Evolutionary conservation across 2,329 filamentous ascomycete genomes (phyloP).

Genomic region (Aureobasidium mangrovei): DNA sequence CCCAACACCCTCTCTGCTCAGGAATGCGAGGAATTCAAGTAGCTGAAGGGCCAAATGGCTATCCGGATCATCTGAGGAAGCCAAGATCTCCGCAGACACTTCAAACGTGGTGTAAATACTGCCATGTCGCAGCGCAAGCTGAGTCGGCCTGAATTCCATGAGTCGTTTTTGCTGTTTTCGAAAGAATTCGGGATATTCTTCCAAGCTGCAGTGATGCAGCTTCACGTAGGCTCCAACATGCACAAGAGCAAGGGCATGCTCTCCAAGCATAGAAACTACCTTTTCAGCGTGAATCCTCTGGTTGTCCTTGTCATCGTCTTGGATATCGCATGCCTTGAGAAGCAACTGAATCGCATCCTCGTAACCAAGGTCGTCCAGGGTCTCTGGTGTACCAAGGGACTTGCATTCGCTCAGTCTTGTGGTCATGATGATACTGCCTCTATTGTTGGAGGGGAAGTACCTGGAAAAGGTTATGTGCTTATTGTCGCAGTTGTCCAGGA

Average conservation of each 20-base stretch:
- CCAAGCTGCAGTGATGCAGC: constrained; percentile 21
- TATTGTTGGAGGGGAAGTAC: constrained; percentile 19
- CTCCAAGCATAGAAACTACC: constrained; percentile 3
- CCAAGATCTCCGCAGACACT: constrained; percentile 24
- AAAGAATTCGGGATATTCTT: constrained; percentile 22
- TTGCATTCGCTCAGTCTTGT: constrained; percentile 18
- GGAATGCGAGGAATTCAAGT: background rate
- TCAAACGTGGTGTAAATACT: constrained; percentile 33
- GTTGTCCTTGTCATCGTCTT: background rate
- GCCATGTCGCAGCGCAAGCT: constrained; percentile 27
- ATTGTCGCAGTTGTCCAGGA: constrained; percentile 24
- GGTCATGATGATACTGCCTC: constrained; percentile 20
- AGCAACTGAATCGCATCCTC: background rate
- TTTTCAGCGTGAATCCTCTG: background rate
- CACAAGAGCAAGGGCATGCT: constrained; percentile 23
- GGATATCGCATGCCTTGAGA: background rate
- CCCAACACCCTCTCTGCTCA: background rate
- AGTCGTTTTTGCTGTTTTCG: constrained; percentile 22
- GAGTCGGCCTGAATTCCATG: constrained; percentile 21
- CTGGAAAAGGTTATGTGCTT: constrained; percentile 13
- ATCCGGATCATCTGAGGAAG: constrained; percentile 14
- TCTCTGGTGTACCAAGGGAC: constrained; percentile 16
- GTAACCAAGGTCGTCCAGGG: constrained; percentile 16
- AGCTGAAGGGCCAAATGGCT: background rate
- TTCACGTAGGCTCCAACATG: constrained; percentile 25